Percentiles rank a stretch among this genome's conserved stretches.
These are phyloP conservation scores for Seminavis robusta DNA, from an alignment of 108 stramenopile species.

Conservation along the genomic window DNA sequence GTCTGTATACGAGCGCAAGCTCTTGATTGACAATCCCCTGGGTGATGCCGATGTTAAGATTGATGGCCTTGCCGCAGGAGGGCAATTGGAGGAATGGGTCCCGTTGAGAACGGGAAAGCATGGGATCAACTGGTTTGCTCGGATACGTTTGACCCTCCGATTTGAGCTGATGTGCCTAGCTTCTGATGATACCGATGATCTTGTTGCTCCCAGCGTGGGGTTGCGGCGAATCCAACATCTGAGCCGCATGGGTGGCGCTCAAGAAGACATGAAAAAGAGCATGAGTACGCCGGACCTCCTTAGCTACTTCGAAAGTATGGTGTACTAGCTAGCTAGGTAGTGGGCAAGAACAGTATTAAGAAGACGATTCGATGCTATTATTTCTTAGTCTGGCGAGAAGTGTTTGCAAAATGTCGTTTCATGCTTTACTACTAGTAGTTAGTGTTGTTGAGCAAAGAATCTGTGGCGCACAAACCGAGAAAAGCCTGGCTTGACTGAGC, in stretches of 20 bases:
- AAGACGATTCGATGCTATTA: no score
- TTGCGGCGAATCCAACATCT: constrained; percentile 67
- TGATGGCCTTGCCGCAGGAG: constrained; percentile 67
- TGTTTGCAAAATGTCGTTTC: no score
- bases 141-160: constrained; percentile 74
- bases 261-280: constrained; percentile 45
- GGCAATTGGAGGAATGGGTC: constrained; percentile 89
- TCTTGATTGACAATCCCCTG: constrained; percentile 73
- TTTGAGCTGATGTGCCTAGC: constrained; percentile 85
- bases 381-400: no score
- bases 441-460: no score
- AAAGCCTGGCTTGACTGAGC: no score
- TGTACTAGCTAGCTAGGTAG: no score
- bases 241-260: constrained; percentile 55
- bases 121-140: constrained; percentile 85
- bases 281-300: constrained; percentile 46
- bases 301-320: constrained; percentile 50
- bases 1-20: constrained; percentile 87
- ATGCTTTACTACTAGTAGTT: no score
- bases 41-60: constrained; percentile 79
- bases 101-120: constrained; percentile 69
- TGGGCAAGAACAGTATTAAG: no score
- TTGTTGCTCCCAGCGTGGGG: constrained; percentile 61
- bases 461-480: no score
- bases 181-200: constrained; percentile 21